phyloP scores from a whole-genome alignment of 331 rosid genomes.

The Quercus phellos region DNA sequence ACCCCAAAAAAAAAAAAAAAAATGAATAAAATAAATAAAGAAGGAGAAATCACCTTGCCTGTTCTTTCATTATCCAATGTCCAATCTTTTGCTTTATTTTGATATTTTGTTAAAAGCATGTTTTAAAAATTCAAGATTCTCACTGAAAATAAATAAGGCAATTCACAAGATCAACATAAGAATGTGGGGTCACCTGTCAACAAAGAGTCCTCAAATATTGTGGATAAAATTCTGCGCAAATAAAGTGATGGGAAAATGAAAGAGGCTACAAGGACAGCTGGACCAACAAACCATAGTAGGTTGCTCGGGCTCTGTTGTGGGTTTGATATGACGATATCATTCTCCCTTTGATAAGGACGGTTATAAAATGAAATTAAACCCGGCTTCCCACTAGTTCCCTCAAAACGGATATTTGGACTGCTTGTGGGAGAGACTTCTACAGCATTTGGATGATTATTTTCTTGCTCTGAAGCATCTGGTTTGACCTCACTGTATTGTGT shows the following conservation, averaged over 20 bases:
- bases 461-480: slow-evolving; percentile 41
- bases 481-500: slow-evolving; percentile 41
- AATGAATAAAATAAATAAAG: not conserved
- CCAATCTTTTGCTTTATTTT: not conserved
- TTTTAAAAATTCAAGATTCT: not conserved
- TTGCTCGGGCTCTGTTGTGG: slow-evolving; percentile 44
- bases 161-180: not conserved
- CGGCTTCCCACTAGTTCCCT: slow-evolving; percentile 69
- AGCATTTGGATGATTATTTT: slow-evolving; percentile 15
- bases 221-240: slow-evolving; percentile 69
- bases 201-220: slow-evolving; percentile 87
- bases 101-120: not conserved
- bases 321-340: slow-evolving; percentile 30
- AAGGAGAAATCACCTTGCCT: not conserved
- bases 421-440: slow-evolving; percentile 41
- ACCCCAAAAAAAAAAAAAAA: not conserved
- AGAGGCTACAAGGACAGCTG: slow-evolving; percentile 86
- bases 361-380: slow-evolving; percentile 79
- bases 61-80: not conserved
- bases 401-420: slow-evolving; percentile 32
- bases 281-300: slow-evolving; percentile 79
- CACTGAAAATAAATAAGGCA: not conserved
- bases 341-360: slow-evolving; percentile 48
- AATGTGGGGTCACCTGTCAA: slow-evolving; percentile 63
- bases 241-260: slow-evolving; percentile 92